Base-by-base conservation (phyloP, 2,329 filamentous ascomycete genomes). In the Colletotrichum lindemuthianum region DNA sequence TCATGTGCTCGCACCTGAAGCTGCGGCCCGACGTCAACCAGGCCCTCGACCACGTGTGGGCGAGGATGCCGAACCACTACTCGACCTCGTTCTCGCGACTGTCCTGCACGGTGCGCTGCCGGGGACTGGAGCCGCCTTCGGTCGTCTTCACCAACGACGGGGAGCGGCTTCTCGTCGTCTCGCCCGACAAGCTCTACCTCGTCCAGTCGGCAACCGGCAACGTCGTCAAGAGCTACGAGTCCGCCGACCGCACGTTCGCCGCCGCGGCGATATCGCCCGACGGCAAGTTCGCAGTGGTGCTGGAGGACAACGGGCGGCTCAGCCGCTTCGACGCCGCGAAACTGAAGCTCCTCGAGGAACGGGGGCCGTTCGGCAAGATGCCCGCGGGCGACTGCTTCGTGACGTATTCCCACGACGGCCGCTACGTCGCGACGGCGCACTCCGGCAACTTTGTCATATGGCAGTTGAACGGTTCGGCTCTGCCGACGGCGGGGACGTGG, bases 291-390 rank as follows among this genome's bases (percentile, higher is more conserved):
- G 39, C 44, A 24, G 43, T 58, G 55, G 55, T 58, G 24, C 6
- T 58, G 37, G 55, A 58, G 55, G 55, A 58, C 6, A 41, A 36
- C 6, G 55, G 55, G 10, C 55, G 55, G 0, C 45, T 58, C 5
- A 58, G 45, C 34, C 37, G 55, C 7, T 58, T 58, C 24, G 24
- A 43, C 32, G 55, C 45, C 36, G n/a, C 10, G 5, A 58, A 41
- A 33, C 24, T 58, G 24, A 58, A 58, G 13, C 37, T 40, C 6
- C 44, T 58, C n/a, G 55, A 58, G 16, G 44, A 58, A 4, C 11
- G 55, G 33, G 55, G 55, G 3, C 55, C 55, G 4, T 58, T 58
- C 13, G 55, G 55, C 16, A 58, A 43, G 45, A 58, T 58, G 55
- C 55, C 55, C 9, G 34, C 55, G 8, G 55, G 55, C 1, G 55